Evolutionary conservation across 2,329 filamentous ascomycete genomes (phyloP).

Genomic region (Scedosporium dehoogii): DNA sequence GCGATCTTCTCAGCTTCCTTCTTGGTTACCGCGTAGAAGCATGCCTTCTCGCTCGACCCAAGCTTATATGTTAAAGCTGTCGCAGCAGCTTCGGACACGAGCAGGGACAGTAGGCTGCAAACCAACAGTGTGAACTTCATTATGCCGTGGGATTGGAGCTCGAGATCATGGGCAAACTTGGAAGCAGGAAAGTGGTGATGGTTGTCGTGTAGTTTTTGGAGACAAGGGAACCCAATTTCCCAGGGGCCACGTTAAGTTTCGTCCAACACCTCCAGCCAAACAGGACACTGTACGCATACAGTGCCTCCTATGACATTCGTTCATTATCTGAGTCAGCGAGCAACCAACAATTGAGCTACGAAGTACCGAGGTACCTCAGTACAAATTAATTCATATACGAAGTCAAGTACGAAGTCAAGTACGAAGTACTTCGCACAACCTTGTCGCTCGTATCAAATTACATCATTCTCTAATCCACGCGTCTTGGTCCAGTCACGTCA

Average conservation of each 20-base stretch:
- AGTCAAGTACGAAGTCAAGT: too few relatives aligned
- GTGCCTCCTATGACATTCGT: too few relatives aligned
- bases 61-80: constrained; percentile 95
- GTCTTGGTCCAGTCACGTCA: too few relatives aligned
- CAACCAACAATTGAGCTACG: too few relatives aligned
- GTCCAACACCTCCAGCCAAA: too few relatives aligned
- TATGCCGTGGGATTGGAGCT: constrained; percentile 14
- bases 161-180: background rate
- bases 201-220: background rate
- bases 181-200: background rate
- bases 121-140: constrained; percentile 59
- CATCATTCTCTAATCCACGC: too few relatives aligned
- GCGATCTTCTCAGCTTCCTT: constrained; percentile 79
- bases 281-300: too few relatives aligned
- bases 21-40: constrained; percentile 79
- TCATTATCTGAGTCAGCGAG: too few relatives aligned
- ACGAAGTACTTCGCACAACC: too few relatives aligned
- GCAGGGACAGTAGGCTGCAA: constrained; percentile 60
- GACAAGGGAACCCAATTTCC: background rate
- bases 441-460: background rate
- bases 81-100: constrained; percentile 63
- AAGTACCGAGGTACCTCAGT: too few relatives aligned
- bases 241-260: background rate
- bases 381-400: too few relatives aligned
- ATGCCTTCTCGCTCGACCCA: constrained; percentile 82